These are phyloP conservation scores for Wallacemonas sp. DNA, from an alignment of 208 protist genomes.

Conservation along the genomic window DNA sequence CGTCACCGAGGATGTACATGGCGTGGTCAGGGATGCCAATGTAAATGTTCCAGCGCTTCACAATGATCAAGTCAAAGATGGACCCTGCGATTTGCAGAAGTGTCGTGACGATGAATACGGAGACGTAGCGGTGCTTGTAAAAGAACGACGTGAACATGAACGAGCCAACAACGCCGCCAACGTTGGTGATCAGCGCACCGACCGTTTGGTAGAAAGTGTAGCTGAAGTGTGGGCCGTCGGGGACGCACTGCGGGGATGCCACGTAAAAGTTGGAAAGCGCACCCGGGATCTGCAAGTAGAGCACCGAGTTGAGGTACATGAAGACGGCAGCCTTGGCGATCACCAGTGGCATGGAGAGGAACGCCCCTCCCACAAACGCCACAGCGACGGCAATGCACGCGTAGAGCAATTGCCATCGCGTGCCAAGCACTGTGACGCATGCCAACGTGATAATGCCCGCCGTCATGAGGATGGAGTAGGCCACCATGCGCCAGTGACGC, in stretches of 20 bases:
- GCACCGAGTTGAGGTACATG: constrained; percentile 32
- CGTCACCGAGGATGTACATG: constrained; percentile 62
- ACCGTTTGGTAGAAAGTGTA: constrained; percentile 57
- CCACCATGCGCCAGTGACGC: constrained; percentile 32
- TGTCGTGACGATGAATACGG: constrained; percentile 38
- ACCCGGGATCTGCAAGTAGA: constrained; percentile 57
- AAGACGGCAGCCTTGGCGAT: constrained; percentile 56
- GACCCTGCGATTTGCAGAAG: constrained; percentile 23
- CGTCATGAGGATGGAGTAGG: constrained; percentile 38
- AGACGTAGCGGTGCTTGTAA: constrained; percentile 27
- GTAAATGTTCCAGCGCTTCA: constrained; percentile 41
- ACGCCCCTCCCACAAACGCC: constrained; percentile 20
- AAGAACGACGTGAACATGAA: constrained; percentile 37
- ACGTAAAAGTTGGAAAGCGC: constrained; percentile 47
- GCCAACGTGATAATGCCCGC: constrained; percentile 21
- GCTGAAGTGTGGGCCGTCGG: constrained; percentile 52
- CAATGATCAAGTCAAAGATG: constrained; percentile 54
- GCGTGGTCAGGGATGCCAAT: constrained; percentile 42
- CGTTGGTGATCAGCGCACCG: constrained; percentile 25
- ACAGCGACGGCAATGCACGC: constrained; percentile 18
- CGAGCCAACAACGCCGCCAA: constrained; percentile 26
- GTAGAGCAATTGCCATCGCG: constrained; percentile 19
- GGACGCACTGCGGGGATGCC: constrained; percentile 26
- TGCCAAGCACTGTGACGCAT: constrained; percentile 29
- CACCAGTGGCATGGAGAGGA: constrained; percentile 37